phyloP scores from a whole-genome alignment of 2,329 filamentous ascomycete genomes.

The Chrysoporthe puriensis region DNA sequence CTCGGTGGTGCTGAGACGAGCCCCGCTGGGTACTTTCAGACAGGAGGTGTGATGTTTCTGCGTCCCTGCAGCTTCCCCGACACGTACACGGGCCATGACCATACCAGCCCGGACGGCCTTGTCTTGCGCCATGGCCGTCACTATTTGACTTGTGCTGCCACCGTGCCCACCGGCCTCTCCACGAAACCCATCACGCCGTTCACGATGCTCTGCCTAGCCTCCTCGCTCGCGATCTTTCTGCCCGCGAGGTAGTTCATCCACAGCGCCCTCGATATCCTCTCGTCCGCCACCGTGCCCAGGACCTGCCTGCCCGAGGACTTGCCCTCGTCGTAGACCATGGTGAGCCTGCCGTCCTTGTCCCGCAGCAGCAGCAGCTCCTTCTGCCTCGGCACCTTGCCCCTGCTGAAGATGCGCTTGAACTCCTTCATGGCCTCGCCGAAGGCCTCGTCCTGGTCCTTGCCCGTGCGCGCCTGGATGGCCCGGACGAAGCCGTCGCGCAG shows the following conservation, averaged over 20 bases:
- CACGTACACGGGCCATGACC: neutral
- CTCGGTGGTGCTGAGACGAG: neutral
- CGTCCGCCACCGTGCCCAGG: slow-evolving; percentile 75
- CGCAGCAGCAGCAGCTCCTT: slow-evolving; percentile 76
- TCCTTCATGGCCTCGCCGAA: slow-evolving; percentile 77
- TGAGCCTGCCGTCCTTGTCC: slow-evolving; percentile 66
- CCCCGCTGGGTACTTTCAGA: neutral
- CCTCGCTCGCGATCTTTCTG: slow-evolving; percentile 82
- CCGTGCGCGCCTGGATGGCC: slow-evolving; percentile 72
- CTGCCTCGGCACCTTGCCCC: slow-evolving; percentile 78
- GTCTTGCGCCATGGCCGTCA: too few species aligned
- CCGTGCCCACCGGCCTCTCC: slow-evolving; percentile 83
- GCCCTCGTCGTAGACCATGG: slow-evolving; percentile 67
- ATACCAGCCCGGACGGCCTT: neutral
- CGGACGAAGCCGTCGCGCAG: slow-evolving; percentile 89
- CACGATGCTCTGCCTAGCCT: slow-evolving; percentile 78
- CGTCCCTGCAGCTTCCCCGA: neutral
- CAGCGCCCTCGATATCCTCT: slow-evolving; percentile 77
- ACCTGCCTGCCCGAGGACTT: slow-evolving; percentile 50
- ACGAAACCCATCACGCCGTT: slow-evolving; percentile 88
- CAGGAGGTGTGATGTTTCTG: neutral
- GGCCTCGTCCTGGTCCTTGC: slow-evolving; percentile 67
- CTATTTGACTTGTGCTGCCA: slow-evolving; percentile 73
- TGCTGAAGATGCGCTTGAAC: slow-evolving; percentile 82
- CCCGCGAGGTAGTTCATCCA: slow-evolving; percentile 93